phyloP scores from a whole-genome alignment of 1,284 basidiomycete genomes.

The Ceratobasidium sp. region DNA sequence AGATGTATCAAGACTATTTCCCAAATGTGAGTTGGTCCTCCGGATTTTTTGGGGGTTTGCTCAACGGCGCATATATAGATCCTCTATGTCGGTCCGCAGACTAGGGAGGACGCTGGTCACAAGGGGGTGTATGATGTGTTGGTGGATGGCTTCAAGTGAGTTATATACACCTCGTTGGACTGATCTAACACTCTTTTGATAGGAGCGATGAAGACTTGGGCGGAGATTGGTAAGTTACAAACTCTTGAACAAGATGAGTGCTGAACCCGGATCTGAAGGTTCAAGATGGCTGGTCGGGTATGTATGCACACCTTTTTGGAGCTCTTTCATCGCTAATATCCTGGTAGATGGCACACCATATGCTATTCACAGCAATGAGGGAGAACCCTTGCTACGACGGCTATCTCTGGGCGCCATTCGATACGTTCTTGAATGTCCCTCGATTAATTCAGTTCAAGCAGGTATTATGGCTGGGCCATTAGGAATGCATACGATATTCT shows the following conservation, averaged over 20 bases:
- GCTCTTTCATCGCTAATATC: not conserved
- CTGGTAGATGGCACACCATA: slow-evolving; percentile 59
- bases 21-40: slow-evolving; percentile 54
- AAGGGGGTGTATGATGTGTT: slow-evolving; percentile 58
- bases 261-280: slow-evolving; percentile 49
- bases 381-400: slow-evolving; percentile 58
- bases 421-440: slow-evolving; percentile 59
- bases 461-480: slow-evolving; percentile 24
- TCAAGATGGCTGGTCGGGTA: slow-evolving; percentile 58
- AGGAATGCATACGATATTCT: not conserved
- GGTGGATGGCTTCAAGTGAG: slow-evolving; percentile 55
- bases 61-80: slow-evolving; percentile 50
- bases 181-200: not conserved
- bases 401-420: slow-evolving; percentile 61
- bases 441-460: slow-evolving; percentile 57
- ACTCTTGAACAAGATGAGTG: slow-evolving; percentile 51
- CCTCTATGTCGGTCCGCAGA: slow-evolving; percentile 58
- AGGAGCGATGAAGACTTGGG: slow-evolving; percentile 33
- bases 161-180: not conserved
- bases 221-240: slow-evolving; percentile 23
- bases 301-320: slow-evolving; percentile 38
- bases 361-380: slow-evolving; percentile 58
- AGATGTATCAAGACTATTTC: slow-evolving; percentile 58
- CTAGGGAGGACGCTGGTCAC: slow-evolving; percentile 59
- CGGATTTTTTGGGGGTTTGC: not conserved